Evolutionary conservation across 1,284 basidiomycete genomes (phyloP).

Genomic region (Leccinum subfulvum): DNA sequence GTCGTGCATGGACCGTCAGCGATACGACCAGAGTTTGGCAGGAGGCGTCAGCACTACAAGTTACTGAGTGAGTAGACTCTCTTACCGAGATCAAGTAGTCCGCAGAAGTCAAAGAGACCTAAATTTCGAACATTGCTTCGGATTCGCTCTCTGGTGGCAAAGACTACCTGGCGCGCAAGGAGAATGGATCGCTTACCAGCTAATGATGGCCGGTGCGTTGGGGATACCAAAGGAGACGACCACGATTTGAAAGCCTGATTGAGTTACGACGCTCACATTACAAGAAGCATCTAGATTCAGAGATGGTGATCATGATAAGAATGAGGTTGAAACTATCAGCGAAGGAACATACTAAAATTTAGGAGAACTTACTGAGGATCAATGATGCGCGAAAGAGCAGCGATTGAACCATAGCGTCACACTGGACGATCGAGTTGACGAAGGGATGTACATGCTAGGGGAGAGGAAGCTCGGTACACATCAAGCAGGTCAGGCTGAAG

Average conservation of each 20-base stretch:
- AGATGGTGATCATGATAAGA: slow-evolving; percentile 14
- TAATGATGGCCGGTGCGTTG: slow-evolving; percentile 14
- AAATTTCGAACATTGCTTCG: slow-evolving; percentile 23
- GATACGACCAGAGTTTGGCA: slow-evolving; percentile 16
- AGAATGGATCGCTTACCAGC: slow-evolving; percentile 21
- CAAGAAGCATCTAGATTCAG: not conserved
- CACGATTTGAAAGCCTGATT: slow-evolving; percentile 27
- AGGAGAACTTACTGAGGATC: slow-evolving; percentile 22
- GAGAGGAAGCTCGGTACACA: slow-evolving; percentile 1
- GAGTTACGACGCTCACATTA: not conserved
- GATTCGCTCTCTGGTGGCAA: slow-evolving; percentile 14
- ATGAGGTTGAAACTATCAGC: slow-evolving; percentile 17
- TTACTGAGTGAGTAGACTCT: not conserved
- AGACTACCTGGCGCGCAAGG: slow-evolving; percentile 11
- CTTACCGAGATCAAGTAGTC: slow-evolving; percentile 24
- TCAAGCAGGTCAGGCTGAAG: not conserved
- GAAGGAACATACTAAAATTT: not conserved
- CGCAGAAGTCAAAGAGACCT: slow-evolving; percentile 22
- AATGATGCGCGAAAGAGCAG: slow-evolving; percentile 16
- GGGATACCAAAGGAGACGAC: slow-evolving; percentile 13
- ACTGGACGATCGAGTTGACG: slow-evolving; percentile 16
- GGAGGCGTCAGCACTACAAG: slow-evolving; percentile 5
- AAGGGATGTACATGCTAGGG: slow-evolving; percentile 6
- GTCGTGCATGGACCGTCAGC: slow-evolving; percentile 24
- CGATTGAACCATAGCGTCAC: slow-evolving; percentile 27